Evolutionary conservation across 352 stramenopile species (phyloP).

Genomic region (Globisporangium radiosum): DNA sequence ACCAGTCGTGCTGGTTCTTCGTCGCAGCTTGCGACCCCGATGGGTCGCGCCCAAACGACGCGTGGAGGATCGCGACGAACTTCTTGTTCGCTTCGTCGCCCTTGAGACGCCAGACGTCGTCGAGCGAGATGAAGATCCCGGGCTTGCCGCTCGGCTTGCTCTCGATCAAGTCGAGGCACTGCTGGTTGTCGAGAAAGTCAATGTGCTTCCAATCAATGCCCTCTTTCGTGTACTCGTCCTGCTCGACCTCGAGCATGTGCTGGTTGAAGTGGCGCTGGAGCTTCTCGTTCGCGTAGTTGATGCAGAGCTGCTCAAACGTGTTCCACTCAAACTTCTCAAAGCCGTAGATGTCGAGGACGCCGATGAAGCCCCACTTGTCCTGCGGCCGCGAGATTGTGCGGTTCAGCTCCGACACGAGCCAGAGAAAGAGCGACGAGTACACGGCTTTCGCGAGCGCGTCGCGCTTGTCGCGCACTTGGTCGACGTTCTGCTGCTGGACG

Average conservation of each 20-base stretch:
- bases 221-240: slow-evolving; percentile 97
- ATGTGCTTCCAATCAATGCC: slow-evolving; percentile 92
- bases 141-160: slow-evolving; percentile 84
- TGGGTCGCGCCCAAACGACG: slow-evolving; percentile 66
- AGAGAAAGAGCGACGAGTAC: slow-evolving; percentile 90
- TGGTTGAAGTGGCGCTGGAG: slow-evolving; percentile 92
- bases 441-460: slow-evolving; percentile 90
- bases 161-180: slow-evolving; percentile 91
- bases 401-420: slow-evolving; percentile 89
- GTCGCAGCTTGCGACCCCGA: slow-evolving; percentile 32
- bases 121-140: slow-evolving; percentile 93
- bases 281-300: slow-evolving; percentile 96
- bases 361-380: slow-evolving; percentile 90
- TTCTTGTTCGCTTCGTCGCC: slow-evolving; percentile 89
- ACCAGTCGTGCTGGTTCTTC: slow-evolving; percentile 84
- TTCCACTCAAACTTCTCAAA: slow-evolving; percentile 97
- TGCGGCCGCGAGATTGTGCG: slow-evolving; percentile 77
- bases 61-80: slow-evolving; percentile 86
- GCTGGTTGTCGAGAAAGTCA: slow-evolving; percentile 92
- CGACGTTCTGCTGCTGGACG: slow-evolving; percentile 82
- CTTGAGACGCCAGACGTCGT: slow-evolving; percentile 94
- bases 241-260: slow-evolving; percentile 95
- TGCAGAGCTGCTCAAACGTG: slow-evolving; percentile 95
- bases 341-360: slow-evolving; percentile 96
- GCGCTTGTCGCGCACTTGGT: slow-evolving; percentile 84